Evolutionary conservation across 208 protist genomes (phyloP).

Genomic region (Strigomonas culicis): DNA sequence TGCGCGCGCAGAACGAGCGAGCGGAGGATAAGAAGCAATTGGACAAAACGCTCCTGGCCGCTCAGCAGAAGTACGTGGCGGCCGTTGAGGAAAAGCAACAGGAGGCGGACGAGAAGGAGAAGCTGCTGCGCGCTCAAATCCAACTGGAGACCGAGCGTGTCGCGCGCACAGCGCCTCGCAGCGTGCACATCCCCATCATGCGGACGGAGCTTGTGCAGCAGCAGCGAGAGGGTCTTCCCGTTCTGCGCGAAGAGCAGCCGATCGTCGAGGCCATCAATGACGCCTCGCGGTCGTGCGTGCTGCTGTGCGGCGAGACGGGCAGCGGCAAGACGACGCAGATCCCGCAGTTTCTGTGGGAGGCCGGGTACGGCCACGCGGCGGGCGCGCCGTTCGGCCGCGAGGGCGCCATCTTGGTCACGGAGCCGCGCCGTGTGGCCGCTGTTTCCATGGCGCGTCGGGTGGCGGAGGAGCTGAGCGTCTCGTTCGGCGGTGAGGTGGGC

Average conservation of each 20-base stretch:
- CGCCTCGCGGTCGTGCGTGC: slow-evolving; percentile 65
- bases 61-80: slow-evolving; percentile 48
- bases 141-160: slow-evolving; percentile 24
- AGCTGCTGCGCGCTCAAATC: slow-evolving; percentile 20
- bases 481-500: slow-evolving; percentile 91
- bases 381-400: slow-evolving; percentile 70
- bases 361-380: slow-evolving; percentile 78
- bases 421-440: slow-evolving; percentile 99
- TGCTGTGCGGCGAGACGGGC: slow-evolving; percentile 98
- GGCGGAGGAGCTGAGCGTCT: slow-evolving; percentile 93
- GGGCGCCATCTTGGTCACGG: slow-evolving; percentile 94
- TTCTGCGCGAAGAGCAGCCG: slow-evolving; percentile 84
- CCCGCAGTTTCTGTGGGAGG: slow-evolving; percentile 92
- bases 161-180: slow-evolving; percentile 37
- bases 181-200: slow-evolving; percentile 59
- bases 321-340: slow-evolving; percentile 98
- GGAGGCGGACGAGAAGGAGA: slow-evolving; percentile 22
- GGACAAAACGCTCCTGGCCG: slow-evolving; percentile 22
- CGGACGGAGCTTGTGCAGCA: slow-evolving; percentile 53
- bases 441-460: slow-evolving; percentile 98
- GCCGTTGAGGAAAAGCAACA: slow-evolving; percentile 20
- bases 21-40: slow-evolving; percentile 34
- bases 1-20: slow-evolving; percentile 42
- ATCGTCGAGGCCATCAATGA: slow-evolving; percentile 90
- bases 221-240: slow-evolving; percentile 68